Evolutionary conservation across 345 rosid genomes (phyloP), one percentile per base, ranked within the genome.

Genomic region (Euphorbia peplus): DNA sequence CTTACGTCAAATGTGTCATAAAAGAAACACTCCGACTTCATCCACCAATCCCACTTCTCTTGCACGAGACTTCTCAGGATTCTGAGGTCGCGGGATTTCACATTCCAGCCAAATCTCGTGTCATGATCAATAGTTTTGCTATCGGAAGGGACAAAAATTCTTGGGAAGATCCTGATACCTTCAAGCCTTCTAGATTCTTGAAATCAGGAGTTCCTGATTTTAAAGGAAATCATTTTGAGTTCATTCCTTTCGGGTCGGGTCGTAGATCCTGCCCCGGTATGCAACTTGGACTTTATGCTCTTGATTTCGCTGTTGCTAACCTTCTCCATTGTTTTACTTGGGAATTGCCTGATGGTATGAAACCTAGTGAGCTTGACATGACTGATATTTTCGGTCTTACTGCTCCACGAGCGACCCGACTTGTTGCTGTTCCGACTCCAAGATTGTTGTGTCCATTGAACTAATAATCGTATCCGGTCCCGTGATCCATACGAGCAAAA

Each of bases 21-120:
- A 93, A 93, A 71, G 97, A 93, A 70, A 88, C 96, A 4, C 76
- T 93, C 24, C 80, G 98, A 28, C 85, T 91, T 52, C 98, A 93
- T 80, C 97, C 98, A 14, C 98, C 98, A 25, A 93, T 93, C 69
- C 98, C 98, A 0, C 89, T 93, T 35, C 87, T 93, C 78, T 87
- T 93, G 69, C 98, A 91, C 64, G 98, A 91, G 78, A 87, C 97
- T 2, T 71, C 91, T 2, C 88, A 85, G 78, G 95, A 82, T 58
- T 55, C 85, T 0, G 85, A 73, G 60, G 87, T 91, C 18, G 79
- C 72, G 4, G 97, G 91, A 50, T 93, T 83, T 70, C 69, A 28
- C 66, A 81, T 93, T 16, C 98, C 96, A 4, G 85, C 83, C 13
- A 81, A 74, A 65, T 83, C 91, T 0, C 85, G 96, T 18, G 76